These are phyloP conservation scores for Friedmanniomyces endolithicus DNA, from an alignment of 495 filamentous ascomycete species.

Conservation along the genomic window DNA sequence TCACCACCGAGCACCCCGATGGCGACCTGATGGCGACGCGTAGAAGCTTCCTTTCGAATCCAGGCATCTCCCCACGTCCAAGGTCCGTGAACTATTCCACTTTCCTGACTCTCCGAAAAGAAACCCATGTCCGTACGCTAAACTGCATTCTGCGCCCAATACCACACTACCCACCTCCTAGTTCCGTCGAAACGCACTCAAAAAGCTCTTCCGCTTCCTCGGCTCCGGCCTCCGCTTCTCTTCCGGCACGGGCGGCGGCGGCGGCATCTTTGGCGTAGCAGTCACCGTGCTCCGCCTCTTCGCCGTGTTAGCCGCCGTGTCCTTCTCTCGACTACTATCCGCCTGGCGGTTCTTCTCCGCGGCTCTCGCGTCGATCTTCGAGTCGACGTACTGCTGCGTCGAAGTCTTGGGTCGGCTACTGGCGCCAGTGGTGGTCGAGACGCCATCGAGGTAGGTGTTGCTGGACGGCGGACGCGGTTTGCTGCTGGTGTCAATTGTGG, in stretches of 20 bases:
- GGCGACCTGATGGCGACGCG: too few relatives aligned
- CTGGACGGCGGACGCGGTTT: not conserved
- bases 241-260: conserved; percentile 25
- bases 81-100: too few relatives aligned
- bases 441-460: conserved; percentile 9
- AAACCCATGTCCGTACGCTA: too few relatives aligned
- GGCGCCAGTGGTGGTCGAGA: not conserved
- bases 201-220: conserved; percentile 41
- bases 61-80: too few relatives aligned
- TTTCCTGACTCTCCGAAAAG: too few relatives aligned
- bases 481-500: not conserved
- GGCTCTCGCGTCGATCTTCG: conserved; percentile 8
- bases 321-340: not conserved
- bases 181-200: conserved; percentile 35
- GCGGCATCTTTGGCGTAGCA: conserved; percentile 18
- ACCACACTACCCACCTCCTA: not conserved
- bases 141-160: too few relatives aligned
- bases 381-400: not conserved
- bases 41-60: too few relatives aligned
- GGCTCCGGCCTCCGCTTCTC: conserved; percentile 30
- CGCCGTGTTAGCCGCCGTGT: conserved; percentile 13
- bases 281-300: conserved; percentile 20
- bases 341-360: conserved; percentile 8
- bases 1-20: too few relatives aligned
- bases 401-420: not conserved